Percentiles rank a stretch among this genome's conserved stretches.
phyloP scores from a whole-genome alignment of 140 eudicot genomes.

The Stevia rebaudiana region DNA sequence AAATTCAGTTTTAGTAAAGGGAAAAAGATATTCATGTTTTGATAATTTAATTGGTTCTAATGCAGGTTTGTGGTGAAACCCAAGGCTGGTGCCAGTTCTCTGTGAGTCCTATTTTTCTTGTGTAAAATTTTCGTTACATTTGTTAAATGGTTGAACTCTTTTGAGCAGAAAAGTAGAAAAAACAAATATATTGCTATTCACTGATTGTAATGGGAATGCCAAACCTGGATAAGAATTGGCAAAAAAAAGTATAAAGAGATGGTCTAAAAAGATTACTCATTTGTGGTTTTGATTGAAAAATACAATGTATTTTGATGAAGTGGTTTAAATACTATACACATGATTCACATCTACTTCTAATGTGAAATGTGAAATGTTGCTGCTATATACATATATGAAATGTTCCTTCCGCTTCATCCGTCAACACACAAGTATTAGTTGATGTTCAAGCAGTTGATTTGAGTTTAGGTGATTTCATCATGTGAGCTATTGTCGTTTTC shows the following conservation, averaged over 20 bases:
- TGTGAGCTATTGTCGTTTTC: too few species aligned
- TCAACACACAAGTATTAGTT: too few species aligned
- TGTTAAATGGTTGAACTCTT: constrained; percentile 39
- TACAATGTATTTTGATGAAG: constrained; percentile 19
- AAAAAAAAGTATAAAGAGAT: constrained; percentile 19
- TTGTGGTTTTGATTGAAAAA: constrained; percentile 22
- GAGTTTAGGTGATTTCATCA: too few species aligned
- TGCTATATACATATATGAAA: neutral
- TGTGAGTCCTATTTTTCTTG: constrained; percentile 37
- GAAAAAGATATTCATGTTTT: too few species aligned
- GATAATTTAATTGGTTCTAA: neutral
- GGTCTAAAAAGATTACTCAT: constrained; percentile 20
- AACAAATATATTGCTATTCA: constrained; percentile 1
- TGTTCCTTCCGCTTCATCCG: too few species aligned
- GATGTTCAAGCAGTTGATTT: too few species aligned
- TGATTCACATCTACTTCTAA: constrained; percentile 14
- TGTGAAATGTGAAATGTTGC: neutral
- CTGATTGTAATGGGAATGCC: constrained; percentile 20
- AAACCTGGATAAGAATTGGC: constrained; percentile 20
- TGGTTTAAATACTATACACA: neutral
- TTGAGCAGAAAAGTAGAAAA: constrained; percentile 24
- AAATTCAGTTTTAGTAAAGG: too few species aligned
- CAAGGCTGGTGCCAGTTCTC: constrained; percentile 26
- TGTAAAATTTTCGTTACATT: constrained; percentile 40
- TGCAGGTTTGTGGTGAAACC: constrained; percentile 39